These are phyloP conservation scores for Monilinia polystroma DNA, from an alignment of 2,329 filamentous ascomycete genomes.

Conservation along the genomic window DNA sequence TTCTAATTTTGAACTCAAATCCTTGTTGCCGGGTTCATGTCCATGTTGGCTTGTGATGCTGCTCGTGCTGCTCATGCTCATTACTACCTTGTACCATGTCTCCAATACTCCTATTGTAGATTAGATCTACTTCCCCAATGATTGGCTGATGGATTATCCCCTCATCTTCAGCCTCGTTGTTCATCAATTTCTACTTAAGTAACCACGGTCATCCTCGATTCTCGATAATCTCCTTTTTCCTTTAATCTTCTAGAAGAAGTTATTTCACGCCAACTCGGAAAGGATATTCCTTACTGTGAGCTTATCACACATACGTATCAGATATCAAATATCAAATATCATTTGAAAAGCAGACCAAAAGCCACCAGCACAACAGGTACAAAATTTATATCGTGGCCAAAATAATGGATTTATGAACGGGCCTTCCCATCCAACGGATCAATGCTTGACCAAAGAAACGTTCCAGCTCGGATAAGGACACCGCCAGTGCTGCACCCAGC, in stretches of 20 bases:
- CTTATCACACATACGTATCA: not conserved
- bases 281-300: slow-evolving; percentile 4
- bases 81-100: too few species aligned
- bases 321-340: not conserved
- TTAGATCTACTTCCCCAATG: not conserved
- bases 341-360: not conserved
- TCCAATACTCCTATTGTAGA: not conserved
- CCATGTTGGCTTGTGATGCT: not conserved
- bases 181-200: not conserved
- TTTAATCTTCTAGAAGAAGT: slow-evolving; percentile 8
- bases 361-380: slow-evolving; percentile 1
- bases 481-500: slow-evolving; percentile 18
- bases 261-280: not conserved
- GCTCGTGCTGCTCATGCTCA: too few species aligned
- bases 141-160: slow-evolving; percentile 6
- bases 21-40: slow-evolving; percentile 8
- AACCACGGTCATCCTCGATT: slow-evolving; percentile 11
- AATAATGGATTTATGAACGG: not conserved
- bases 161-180: slow-evolving; percentile 17
- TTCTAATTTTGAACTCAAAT: not conserved
- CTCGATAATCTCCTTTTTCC: not conserved
- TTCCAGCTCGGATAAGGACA: slow-evolving; percentile 19
- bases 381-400: not conserved
- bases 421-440: slow-evolving; percentile 12
- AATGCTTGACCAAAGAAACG: slow-evolving; percentile 18